Evolutionary conservation across 1,284 basidiomycete genomes (phyloP), one percentile per base, ranked within the genome.

Genomic region (Neonothopanus nambi): DNA sequence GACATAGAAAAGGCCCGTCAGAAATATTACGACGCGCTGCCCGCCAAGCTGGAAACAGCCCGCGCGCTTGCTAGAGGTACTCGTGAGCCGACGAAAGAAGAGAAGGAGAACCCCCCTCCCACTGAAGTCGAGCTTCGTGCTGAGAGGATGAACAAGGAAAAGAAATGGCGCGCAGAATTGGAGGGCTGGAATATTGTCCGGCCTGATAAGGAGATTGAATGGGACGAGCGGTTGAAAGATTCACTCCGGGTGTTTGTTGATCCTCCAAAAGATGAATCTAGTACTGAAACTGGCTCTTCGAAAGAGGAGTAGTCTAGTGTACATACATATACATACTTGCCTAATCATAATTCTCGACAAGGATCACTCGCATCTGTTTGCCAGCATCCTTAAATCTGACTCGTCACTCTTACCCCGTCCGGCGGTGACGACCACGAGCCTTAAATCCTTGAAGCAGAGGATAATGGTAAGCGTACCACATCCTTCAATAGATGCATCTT

Each of bases 71-170:
- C 88, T 3, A 78, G 83, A 5, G 86, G 92, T 2, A 81, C 81
- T 40, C 80, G 94, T n/a, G 89, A 95, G 63, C 84, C 88, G 15
- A 95, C 91, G 6, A 89, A 90, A 65, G 89, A 91, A 54, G 95
- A 98, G 72, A 69, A 75, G 56, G 80, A 80, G 40, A 84, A 91
- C 61, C 91, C 93, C 2, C 92, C 95, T 5, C 85, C 84, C 35
- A 94, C 89, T 1, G 93, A 98, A 70, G 85, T 91, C 21, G 91
- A 96, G 64, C 76, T 98, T 47, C 81, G 86, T 44, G 85, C 85
- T 20, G 91, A 95, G 71, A 77, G 93, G 55, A 70, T 92, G 70
- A 88, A 88, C 70, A 95, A 93, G 73, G 95, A 98, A 75, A 70
- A 85, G 61, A 78, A 85, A 59, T 98, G 95, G 95, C 79, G 80